Evolutionary conservation across 352 stramenopile genomes (phyloP), one percentile per base, ranked within the genome.

Genomic region (Globisporangium yorkense): DNA sequence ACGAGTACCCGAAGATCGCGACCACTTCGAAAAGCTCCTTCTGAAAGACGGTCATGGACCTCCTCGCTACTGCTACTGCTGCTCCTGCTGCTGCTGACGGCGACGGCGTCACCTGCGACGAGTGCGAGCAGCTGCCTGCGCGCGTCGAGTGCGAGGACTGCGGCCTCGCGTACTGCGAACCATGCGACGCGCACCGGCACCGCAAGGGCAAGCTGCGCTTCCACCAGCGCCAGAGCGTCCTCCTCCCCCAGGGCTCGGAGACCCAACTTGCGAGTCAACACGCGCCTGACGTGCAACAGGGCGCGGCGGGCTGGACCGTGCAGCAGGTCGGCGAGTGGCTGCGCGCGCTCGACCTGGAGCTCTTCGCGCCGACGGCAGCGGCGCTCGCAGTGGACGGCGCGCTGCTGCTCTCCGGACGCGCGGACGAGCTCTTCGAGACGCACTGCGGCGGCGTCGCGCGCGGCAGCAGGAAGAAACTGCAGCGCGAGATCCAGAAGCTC

Each of bases 121-220:
- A 94, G 61, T 94, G 84, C 66, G 81, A 94, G 56, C 61, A 77
- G 12, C 59, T 58, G 31, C 46, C 47, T 5, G 75, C 72, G 52
- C 49, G 67, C 40, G 60, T 89, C 57, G 68, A 72, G 13, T 94
- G 84, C 54, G 69, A 84, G 24, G 84, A 87, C 62, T 94, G 84
- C 53, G 84, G 81, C 3, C 67, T 94, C 41, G 66, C 77, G 59
- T 94, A 92, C 67, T 94, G 84, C 54, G 52, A 62, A 27, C 46
- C 57, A 3, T 94, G 84, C 55, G 81, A 94, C 65, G 71, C 68
- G 29, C 70, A 80, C 33, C 70, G 80, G 57, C 84, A 94, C 61
- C 84, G 84, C 62, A 94, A 94, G 62, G 84, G 84, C 20, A 94
- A 90, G 59, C 75, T 94, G n/a, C 63, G 75, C 49, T 72, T 86